Evolutionary conservation across 352 stramenopile species (phyloP).

Genomic region (Phytophthora tentaculata): DNA sequence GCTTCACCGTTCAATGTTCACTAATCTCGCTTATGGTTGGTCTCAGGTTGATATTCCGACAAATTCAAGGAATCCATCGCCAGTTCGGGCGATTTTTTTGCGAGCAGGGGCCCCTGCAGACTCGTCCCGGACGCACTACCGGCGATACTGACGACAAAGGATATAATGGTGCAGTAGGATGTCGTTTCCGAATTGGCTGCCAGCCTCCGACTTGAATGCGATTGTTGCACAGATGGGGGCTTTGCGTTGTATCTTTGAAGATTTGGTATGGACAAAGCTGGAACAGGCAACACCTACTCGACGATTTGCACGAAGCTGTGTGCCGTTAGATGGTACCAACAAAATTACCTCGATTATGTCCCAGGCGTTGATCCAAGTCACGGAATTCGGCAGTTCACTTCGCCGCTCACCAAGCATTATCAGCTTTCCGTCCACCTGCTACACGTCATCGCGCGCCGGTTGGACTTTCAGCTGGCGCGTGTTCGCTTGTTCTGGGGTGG

Average conservation of each 20-base stretch:
- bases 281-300: constrained; percentile 11
- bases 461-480: constrained; percentile 15
- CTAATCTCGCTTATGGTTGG: no score
- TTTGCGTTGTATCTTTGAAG: constrained; percentile 15
- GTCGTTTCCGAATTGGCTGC: no score
- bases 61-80: no score
- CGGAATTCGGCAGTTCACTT: constrained; percentile 17
- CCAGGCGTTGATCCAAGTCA: constrained; percentile 24
- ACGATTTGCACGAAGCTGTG: constrained; percentile 18
- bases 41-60: no score
- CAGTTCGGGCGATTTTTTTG: no score
- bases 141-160: no score
- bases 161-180: no score
- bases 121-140: no score
- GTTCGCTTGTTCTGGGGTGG: constrained; percentile 14
- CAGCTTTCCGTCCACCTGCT: constrained; percentile 14
- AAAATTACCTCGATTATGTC: constrained; percentile 18
- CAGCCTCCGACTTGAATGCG: background rate
- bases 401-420: constrained; percentile 15
- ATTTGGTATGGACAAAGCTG: constrained; percentile 10
- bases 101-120: no score
- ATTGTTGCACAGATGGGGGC: constrained; percentile 10
- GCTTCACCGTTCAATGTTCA: no score
- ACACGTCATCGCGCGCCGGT: background rate
- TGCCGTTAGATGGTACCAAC: constrained; percentile 19